A percentile compares a stretch with the other conserved stretches of the same genome.
These are phyloP conservation scores for Cladosporium phlei DNA, from an alignment of 2,329 filamentous ascomycete genomes.

Conservation along the genomic window DNA sequence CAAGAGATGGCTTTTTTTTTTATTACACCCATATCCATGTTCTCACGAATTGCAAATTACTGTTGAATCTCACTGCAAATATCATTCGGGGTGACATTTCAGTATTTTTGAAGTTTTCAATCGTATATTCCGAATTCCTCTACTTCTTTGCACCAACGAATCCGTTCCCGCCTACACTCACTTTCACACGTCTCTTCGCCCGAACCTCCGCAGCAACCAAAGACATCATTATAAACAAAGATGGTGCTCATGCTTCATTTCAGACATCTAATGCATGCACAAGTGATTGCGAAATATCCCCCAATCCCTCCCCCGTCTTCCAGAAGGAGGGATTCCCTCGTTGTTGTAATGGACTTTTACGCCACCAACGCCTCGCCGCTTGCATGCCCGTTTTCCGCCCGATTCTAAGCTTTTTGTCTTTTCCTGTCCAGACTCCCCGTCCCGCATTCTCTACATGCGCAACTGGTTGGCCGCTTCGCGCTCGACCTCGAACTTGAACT, in stretches of 20 bases:
- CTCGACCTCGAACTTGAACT: constrained; percentile 98
- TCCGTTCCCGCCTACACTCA: too few relatives aligned
- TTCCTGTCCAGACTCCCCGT: not conserved
- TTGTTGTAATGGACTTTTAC: constrained; percentile 8
- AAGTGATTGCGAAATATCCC: constrained; percentile 3
- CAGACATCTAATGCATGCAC: constrained; percentile 13
- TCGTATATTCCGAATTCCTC: too few relatives aligned
- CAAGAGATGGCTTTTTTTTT: too few relatives aligned
- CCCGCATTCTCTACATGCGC: constrained; percentile 16
- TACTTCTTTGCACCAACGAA: too few relatives aligned
- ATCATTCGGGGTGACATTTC: too few relatives aligned
- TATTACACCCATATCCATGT: too few relatives aligned
- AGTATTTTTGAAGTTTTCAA: too few relatives aligned
- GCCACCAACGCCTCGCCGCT: constrained; percentile 14
- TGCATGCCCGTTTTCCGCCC: constrained; percentile 21
- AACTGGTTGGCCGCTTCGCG: constrained; percentile 54
- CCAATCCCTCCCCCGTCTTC: constrained; percentile 2
- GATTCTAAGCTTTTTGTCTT: not conserved
- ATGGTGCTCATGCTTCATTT: constrained; percentile 13
- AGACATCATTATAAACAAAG: too few relatives aligned
- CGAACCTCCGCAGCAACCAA: too few relatives aligned
- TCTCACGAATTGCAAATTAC: too few relatives aligned
- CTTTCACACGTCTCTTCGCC: too few relatives aligned
- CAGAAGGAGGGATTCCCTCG: not conserved
- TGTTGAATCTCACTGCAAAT: too few relatives aligned